phyloP scores from a whole-genome alignment of 2,329 filamentous ascomycete genomes.

The Aureobasidium sp. region DNA sequence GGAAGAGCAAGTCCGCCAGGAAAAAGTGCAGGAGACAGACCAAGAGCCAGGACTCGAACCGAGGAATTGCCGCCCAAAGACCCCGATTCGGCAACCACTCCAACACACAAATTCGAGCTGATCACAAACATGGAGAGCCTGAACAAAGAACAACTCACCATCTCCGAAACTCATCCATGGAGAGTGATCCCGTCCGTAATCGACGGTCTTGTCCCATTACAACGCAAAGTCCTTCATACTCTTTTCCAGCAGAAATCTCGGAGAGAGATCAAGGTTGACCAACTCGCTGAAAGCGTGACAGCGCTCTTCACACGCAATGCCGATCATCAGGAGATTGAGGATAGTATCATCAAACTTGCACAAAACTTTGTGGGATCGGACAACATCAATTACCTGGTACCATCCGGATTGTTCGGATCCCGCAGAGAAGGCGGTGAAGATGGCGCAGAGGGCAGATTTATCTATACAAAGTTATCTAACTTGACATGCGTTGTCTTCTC shows the following conservation, averaged over 20 bases:
- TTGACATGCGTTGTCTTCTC: slow-evolving; percentile 86
- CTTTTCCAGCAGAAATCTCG: slow-evolving; percentile 86
- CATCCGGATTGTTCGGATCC: slow-evolving; percentile 96
- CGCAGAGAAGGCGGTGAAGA: slow-evolving; percentile 87
- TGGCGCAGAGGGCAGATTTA: slow-evolving; percentile 95
- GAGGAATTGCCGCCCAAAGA: background rate
- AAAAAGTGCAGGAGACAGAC: background rate
- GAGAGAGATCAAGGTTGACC: slow-evolving; percentile 94
- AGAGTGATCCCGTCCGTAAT: slow-evolving; percentile 49
- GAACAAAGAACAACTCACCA: background rate
- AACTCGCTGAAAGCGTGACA: slow-evolving; percentile 80
- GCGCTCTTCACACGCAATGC: slow-evolving; percentile 84
- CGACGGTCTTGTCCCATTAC: slow-evolving; percentile 91
- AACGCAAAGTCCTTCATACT: slow-evolving; percentile 90
- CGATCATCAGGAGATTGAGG: slow-evolving; percentile 82
- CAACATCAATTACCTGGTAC: slow-evolving; percentile 91
- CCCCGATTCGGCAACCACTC: background rate
- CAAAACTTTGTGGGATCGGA: slow-evolving; percentile 96
- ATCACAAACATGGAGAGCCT: background rate
- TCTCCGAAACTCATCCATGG: background rate
- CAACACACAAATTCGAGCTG: background rate
- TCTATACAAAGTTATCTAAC: slow-evolving; percentile 86
- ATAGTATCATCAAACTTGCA: slow-evolving; percentile 90
- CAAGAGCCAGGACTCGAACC: background rate
- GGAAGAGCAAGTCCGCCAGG: background rate